Evolutionary conservation across 306 rosid genomes (phyloP), one percentile per base, ranked within the genome.

Genomic region (Sphenostylis stenocarpa): DNA sequence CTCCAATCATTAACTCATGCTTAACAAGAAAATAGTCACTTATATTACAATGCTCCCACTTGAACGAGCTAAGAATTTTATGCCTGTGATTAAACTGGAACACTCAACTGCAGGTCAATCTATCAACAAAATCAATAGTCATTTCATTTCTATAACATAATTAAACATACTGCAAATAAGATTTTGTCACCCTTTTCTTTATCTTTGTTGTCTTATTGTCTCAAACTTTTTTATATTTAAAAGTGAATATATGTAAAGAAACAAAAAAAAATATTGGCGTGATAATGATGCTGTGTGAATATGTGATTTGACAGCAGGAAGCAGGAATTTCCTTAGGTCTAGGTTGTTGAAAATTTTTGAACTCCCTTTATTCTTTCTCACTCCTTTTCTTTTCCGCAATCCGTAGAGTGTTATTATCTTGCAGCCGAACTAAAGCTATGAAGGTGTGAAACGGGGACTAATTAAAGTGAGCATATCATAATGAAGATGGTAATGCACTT

Each of bases 401-500:
- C 12, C 29, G 19, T 31, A 72, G 29, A 70, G 36, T 68, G 77
- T 38, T 63, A 57, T 38, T 63, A 57, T 52, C 67, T 47, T 28
- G 67, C 47, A 65, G 67, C 62, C 45, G 60, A 71, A 84, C 60
- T 77, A 84, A 75, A 84, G 85, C 80, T 48, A 48, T 68, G 33
- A 82, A 41, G 80, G 75, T 80, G 83, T 80, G 82, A 84, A 86
- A 65, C 15, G 45, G 64, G 68, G 75, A 67, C 56, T 62, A 79
- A 81, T 62, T 60, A 84, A 80, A 83, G 92, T 80, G 85, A 75
- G 85, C 86, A 24, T 77, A 87, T 28, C 76, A 87, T 87, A 73
- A 92, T 90, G 88, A 84, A 78, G 86, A 64, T 17, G 80, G 83
- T 43, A 58, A 77, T 64, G 85, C 85, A 87, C 90, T 87, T 66